A percentile compares a stretch with the other conserved stretches of the same genome.
Evolutionary conservation across 2,329 filamentous ascomycete species (phyloP).

Genomic region (Ceratocystis albifundus): DNA sequence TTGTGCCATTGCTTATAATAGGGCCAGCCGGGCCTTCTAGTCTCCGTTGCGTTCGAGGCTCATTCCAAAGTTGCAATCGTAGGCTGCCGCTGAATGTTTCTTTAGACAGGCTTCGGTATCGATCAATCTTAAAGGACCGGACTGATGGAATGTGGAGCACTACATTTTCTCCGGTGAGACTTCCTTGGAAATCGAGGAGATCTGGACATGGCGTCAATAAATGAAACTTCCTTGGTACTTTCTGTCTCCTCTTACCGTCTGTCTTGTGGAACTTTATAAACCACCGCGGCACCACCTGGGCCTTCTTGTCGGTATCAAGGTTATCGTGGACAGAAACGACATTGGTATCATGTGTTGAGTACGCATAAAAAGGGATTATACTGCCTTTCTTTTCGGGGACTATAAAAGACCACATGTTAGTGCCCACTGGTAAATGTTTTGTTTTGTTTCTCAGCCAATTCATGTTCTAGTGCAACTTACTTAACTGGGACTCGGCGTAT

Average conservation of each 20-base stretch:
- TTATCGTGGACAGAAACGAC: slow-evolving; percentile 12
- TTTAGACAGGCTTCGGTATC: neutral
- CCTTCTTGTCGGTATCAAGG: neutral
- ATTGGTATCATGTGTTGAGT: slow-evolving; percentile 5
- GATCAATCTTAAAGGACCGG: neutral
- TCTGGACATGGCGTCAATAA: neutral
- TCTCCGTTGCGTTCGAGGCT: neutral
- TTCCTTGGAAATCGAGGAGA: slow-evolving; percentile 14
- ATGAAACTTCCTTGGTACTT: neutral
- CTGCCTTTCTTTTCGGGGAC: slow-evolving; percentile 6
- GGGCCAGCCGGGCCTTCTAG: neutral
- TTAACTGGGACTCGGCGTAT: neutral
- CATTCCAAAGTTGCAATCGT: slow-evolving; percentile 17
- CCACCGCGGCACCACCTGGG: slow-evolving; percentile 2
- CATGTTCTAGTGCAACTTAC: neutral
- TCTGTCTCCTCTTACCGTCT: neutral
- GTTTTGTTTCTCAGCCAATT: neutral
- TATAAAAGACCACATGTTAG: neutral
- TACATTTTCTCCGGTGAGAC: slow-evolving; percentile 14
- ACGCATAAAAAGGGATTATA: slow-evolving; percentile 15
- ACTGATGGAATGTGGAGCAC: slow-evolving; percentile 16
- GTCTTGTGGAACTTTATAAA: neutral
- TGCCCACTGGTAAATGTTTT: neutral
- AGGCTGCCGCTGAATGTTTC: slow-evolving; percentile 12
- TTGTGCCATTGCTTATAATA: neutral